Conservation (phyloP, 352 stramenopile species). For the Phytophthora parvispora region DNA sequence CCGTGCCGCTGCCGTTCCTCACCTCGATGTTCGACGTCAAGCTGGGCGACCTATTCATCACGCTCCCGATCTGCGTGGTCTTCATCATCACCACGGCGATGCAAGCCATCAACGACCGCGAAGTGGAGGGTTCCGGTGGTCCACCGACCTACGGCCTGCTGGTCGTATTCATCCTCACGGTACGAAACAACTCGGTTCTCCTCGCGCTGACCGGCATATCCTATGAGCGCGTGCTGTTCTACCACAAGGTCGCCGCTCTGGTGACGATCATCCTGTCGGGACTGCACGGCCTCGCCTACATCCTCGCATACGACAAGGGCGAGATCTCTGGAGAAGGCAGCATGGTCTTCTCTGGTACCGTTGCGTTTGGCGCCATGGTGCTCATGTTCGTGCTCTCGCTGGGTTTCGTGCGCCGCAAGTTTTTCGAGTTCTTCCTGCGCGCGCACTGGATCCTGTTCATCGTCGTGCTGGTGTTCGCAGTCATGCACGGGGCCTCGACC, state of each 20-base stretch:
- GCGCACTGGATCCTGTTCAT: slow-evolving; percentile 65
- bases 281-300: slow-evolving; percentile 55
- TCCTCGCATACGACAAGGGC: slow-evolving; percentile 33
- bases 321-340: slow-evolving; percentile 28
- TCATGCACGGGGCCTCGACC: slow-evolving; percentile 50
- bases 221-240: slow-evolving; percentile 62
- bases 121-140: slow-evolving; percentile 23
- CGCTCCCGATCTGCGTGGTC: slow-evolving; percentile 23
- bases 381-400: slow-evolving; percentile 48
- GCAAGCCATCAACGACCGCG: slow-evolving; percentile 15
- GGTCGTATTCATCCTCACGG: slow-evolving; percentile 47
- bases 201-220: slow-evolving; percentile 51
- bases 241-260: slow-evolving; percentile 55
- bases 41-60: slow-evolving; percentile 45
- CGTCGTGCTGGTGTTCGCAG: slow-evolving; percentile 44
- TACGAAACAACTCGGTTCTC: slow-evolving; percentile 65
- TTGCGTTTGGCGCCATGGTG: slow-evolving; percentile 43
- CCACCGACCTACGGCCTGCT: slow-evolving; percentile 43
- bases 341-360: slow-evolving; percentile 31
- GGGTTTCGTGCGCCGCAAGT: slow-evolving; percentile 45
- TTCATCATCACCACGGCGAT: slow-evolving; percentile 31
- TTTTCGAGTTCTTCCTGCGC: slow-evolving; percentile 67
- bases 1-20: slow-evolving; percentile 31
- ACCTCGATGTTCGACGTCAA: slow-evolving; percentile 46
- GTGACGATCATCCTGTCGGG: slow-evolving; percentile 44